Percentiles rank a stretch among this genome's conserved stretches.
These are phyloP conservation scores for Hypericum androsaemum DNA, from an alignment of 345 rosid genomes.

Conservation along the genomic window DNA sequence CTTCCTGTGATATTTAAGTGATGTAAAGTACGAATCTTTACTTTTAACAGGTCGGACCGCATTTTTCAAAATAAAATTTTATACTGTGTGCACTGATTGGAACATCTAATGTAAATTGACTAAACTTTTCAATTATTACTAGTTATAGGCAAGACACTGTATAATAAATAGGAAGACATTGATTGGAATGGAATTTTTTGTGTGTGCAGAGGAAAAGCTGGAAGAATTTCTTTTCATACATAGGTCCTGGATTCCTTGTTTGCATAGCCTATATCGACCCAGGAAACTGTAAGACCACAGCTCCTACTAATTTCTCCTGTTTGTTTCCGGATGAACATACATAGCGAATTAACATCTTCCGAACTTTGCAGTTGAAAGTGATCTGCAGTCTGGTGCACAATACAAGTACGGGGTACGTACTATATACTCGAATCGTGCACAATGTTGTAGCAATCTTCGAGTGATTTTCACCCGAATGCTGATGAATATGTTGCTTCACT, in stretches of 20 bases:
- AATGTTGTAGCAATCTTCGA: too few relatives aligned
- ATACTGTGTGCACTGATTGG: too few relatives aligned
- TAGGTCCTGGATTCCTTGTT: conserved; percentile 95
- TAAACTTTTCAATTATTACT: too few relatives aligned
- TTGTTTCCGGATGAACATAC: conserved; percentile 1
- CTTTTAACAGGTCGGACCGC: neutral
- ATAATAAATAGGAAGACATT: neutral
- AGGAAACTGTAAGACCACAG: conserved; percentile 67
- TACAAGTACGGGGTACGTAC: conserved; percentile 66
- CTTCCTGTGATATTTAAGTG: neutral
- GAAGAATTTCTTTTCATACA: conserved; percentile 82
- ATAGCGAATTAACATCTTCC: neutral
- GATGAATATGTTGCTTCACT: neutral
- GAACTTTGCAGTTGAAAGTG: conserved; percentile 70
- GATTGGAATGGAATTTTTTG: conserved; percentile 5
- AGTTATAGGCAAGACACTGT: too few relatives aligned
- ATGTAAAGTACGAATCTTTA: neutral
- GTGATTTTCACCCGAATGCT: too few relatives aligned
- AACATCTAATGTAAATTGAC: too few relatives aligned
- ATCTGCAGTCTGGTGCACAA: conserved; percentile 83
- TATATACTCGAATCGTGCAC: neutral
- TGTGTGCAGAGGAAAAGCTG: conserved; percentile 70
- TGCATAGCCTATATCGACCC: conserved; percentile 96
- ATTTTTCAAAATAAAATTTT: too few relatives aligned
- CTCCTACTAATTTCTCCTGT: neutral